Evolutionary conservation across 2,329 filamentous ascomycete genomes (phyloP).

Genomic region (Aspergillus neotritici): DNA sequence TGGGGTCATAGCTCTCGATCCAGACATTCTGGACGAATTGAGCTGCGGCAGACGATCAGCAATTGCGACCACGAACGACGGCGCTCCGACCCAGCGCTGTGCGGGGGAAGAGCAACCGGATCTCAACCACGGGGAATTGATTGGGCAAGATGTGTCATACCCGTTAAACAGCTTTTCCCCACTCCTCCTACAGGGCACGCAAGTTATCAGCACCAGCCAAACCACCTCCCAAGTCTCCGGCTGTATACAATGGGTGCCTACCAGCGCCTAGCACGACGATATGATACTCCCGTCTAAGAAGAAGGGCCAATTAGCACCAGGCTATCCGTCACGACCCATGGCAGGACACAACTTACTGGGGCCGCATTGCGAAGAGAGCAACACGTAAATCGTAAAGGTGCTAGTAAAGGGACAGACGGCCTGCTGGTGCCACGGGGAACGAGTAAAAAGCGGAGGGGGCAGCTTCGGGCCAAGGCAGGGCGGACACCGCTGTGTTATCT

Average conservation of each 20-base stretch:
- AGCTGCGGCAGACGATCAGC: conserved; percentile 46
- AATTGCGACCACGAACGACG: conserved; percentile 5
- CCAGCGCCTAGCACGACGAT: conserved; percentile 77
- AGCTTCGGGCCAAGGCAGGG: too few species aligned
- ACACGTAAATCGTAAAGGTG: neutral
- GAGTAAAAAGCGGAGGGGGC: too few species aligned
- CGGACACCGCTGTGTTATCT: too few species aligned
- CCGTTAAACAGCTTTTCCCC: conserved; percentile 86
- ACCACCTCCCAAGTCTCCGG: neutral
- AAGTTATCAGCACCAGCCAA: conserved; percentile 15
- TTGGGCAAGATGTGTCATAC: conserved; percentile 44
- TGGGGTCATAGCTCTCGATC: conserved; percentile 87
- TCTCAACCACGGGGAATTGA: neutral
- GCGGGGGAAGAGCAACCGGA: conserved; percentile 13
- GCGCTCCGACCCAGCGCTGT: too few species aligned
- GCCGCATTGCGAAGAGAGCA: conserved; percentile 27
- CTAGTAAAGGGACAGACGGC: conserved; percentile 1
- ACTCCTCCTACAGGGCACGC: conserved; percentile 62
- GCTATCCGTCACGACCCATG: neutral
- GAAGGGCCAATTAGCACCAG: conserved; percentile 17
- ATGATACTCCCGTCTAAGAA: conserved; percentile 65
- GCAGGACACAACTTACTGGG: conserved; percentile 28
- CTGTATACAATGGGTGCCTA: conserved; percentile 31
- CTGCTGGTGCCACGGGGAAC: neutral
- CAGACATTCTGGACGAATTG: conserved; percentile 93